Evolutionary conservation across 176 grass and related monocot species (phyloP), one percentile per base, ranked within the genome.

Genomic region (Ananas comosus): DNA sequence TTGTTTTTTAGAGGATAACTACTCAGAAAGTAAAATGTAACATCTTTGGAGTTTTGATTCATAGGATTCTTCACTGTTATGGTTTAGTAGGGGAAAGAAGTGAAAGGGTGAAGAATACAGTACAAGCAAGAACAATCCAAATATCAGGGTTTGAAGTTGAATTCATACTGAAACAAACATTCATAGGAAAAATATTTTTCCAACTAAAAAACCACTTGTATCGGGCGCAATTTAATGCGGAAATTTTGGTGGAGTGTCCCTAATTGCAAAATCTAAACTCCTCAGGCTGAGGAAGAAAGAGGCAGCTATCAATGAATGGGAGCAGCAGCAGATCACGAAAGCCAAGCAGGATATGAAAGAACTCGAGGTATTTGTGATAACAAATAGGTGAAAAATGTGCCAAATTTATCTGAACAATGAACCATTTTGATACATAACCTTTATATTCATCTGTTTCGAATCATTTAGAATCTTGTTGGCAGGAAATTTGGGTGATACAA

Each of bases 251-350:
- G 8, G 10, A 11, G 64, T 18, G 7, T 54, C 57, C 21, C 49
- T 51, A 75, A 65, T 49, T 72, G 16, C n/a, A 59, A 18, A 53
- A 24, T 57, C 80, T 64, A 54, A 70, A 73, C 67, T 12, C 59
- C 51, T 75, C 78, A 96, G 91, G 84, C 65, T 96, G 68, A 83
- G 56, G 70, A 85, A 65, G 74, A 72, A 85, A 80, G 91, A 88
- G 82, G 67, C 68, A 1, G 53, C 48, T 4, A 91, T 96, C 14
- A 82, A 96, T 69, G 71, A 76, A 12, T 96, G 91, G 91, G 76
- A 91, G 51, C 83, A 65, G 70, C 80, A 76, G 11, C 73, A 81
- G 76, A 71, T 91, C 51, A 48, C 83, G 57, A 80, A 74, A 70
- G 87, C 85, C 56, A 88, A 79, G 74, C 48, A 76, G 27, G 67